Conservation (phyloP, 495 filamentous ascomycete genomes). For the Aspergillus incahuasiensis region DNA sequence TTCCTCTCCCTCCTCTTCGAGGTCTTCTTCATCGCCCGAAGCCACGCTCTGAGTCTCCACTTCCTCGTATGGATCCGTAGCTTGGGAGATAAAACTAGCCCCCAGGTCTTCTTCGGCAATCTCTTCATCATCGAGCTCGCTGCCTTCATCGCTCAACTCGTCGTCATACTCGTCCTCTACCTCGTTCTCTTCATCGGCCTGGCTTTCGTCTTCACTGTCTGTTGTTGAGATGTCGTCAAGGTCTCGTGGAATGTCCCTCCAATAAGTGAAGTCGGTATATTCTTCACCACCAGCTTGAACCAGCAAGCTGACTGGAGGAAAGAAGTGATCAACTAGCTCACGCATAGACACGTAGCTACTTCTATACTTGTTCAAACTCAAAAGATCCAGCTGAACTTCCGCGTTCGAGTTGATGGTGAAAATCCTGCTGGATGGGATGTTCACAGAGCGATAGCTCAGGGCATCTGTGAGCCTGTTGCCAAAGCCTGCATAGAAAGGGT, state of each 20-base stretch:
- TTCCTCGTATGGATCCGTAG: slow-evolving; percentile 45
- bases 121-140: slow-evolving; percentile 41
- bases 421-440: slow-evolving; percentile 87
- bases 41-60: slow-evolving; percentile 38
- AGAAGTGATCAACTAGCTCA: slow-evolving; percentile 95
- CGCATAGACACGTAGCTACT: slow-evolving; percentile 96
- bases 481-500: slow-evolving; percentile 95
- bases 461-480: slow-evolving; percentile 96
- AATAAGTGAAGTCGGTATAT: slow-evolving; percentile 86
- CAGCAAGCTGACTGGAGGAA: slow-evolving; percentile 73
- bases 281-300: slow-evolving; percentile 77
- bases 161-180: slow-evolving; percentile 36
- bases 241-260: slow-evolving; percentile 70
- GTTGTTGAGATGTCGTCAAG: slow-evolving; percentile 76
- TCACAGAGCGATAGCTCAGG: slow-evolving; percentile 90
- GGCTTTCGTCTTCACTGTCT: slow-evolving; percentile 55
- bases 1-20: slow-evolving; percentile 14
- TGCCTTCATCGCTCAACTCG: slow-evolving; percentile 37
- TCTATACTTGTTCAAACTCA: slow-evolving; percentile 90
- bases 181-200: slow-evolving; percentile 24
- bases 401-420: slow-evolving; percentile 99
- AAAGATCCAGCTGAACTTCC: slow-evolving; percentile 87
- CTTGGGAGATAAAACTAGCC: slow-evolving; percentile 57
- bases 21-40: slow-evolving; percentile 21
- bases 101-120: slow-evolving; percentile 43